Evolutionary conservation across 2,329 filamentous ascomycete genomes (phyloP).

Genomic region (Cladosporium sp.): DNA sequence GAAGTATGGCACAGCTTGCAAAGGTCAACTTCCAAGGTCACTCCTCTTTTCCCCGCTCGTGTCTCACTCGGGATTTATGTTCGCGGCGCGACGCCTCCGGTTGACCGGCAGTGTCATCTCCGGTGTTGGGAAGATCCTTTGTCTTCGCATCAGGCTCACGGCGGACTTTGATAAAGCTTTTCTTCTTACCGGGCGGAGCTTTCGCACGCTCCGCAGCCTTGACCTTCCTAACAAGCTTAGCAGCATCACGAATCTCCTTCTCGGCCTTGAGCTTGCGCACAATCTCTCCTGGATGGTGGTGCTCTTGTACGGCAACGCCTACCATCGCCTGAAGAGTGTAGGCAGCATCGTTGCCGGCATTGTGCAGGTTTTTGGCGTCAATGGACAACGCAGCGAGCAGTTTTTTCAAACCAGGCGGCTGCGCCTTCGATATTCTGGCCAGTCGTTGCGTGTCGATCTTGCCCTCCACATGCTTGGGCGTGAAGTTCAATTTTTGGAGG

Average conservation of each 20-base stretch:
- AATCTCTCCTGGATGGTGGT: constrained; percentile 4
- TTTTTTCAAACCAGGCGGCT: constrained; percentile 56
- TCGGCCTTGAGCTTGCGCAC: neutral
- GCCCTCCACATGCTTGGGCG: constrained; percentile 60
- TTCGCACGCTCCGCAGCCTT: neutral
- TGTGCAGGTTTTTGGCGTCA: constrained; percentile 42
- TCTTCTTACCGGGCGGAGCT: neutral
- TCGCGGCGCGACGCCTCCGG: neutral
- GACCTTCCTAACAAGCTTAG: neutral
- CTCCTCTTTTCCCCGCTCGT: neutral
- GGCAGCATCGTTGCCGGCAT: constrained; percentile 42
- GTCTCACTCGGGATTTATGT: neutral
- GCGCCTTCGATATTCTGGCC: constrained; percentile 54
- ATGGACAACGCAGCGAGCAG: constrained; percentile 68
- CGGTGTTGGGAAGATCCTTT: neutral
- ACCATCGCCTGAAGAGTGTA: constrained; percentile 33
- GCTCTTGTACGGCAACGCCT: constrained; percentile 9
- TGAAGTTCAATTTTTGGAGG: constrained; percentile 64
- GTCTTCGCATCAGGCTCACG: neutral
- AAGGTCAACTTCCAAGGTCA: neutral
- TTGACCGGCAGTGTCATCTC: neutral
- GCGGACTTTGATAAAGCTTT: neutral
- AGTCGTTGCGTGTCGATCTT: constrained; percentile 72
- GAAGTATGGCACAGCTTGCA: neutral
- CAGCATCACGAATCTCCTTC: neutral